Evolutionary conservation across 768 basidiomycete species (phyloP).

Genomic region (Trametes punicea): DNA sequence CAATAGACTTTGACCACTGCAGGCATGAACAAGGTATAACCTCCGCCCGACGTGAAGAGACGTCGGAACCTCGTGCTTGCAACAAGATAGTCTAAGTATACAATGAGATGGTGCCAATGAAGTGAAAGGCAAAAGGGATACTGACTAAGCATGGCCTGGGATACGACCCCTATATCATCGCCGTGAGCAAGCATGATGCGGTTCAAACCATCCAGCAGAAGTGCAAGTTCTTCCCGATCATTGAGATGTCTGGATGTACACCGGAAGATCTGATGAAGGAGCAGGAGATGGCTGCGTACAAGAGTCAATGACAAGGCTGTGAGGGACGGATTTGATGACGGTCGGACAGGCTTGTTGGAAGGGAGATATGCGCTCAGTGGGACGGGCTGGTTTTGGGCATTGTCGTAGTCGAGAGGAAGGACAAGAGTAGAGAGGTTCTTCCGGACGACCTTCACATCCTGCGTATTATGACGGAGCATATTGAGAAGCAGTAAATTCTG

Average conservation of each 20-base stretch:
- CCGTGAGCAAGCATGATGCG: constrained; percentile 65
- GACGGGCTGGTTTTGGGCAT: constrained; percentile 45
- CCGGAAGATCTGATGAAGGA: constrained; percentile 67
- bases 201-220: constrained; percentile 69
- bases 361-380: constrained; percentile 31
- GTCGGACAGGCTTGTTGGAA: background rate
- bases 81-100: constrained; percentile 46
- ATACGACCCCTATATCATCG: constrained; percentile 73
- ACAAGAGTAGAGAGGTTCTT: constrained; percentile 62
- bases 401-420: constrained; percentile 44
- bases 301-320: constrained; percentile 55
- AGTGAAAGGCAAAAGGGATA: background rate
- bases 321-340: constrained; percentile 25
- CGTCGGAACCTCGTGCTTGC: constrained; percentile 75
- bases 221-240: constrained; percentile 62
- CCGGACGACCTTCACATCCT: constrained; percentile 65
- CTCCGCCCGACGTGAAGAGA: constrained; percentile 68
- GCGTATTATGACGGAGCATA: constrained; percentile 61
- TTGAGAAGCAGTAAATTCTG: constrained; percentile 67
- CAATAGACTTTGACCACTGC: constrained; percentile 66
- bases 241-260: constrained; percentile 69
- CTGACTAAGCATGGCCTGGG: constrained; percentile 69
- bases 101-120: background rate
- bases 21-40: constrained; percentile 75
- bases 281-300: constrained; percentile 64